Evolutionary conservation across 1,139 yeast species (phyloP).

Genomic region (Eremothecium coryli): DNA sequence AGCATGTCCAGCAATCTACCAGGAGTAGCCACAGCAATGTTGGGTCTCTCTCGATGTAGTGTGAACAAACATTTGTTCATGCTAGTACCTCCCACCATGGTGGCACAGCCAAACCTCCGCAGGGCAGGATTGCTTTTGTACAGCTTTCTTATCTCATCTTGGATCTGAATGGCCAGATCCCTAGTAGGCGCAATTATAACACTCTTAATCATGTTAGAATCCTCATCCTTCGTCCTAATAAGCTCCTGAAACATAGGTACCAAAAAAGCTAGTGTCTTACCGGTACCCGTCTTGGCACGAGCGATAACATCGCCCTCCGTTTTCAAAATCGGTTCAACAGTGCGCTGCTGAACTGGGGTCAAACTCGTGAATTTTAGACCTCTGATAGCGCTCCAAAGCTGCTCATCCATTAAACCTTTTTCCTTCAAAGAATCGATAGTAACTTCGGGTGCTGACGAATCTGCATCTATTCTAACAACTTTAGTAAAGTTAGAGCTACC

Average conservation of each 20-base stretch:
- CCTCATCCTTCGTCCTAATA: slow-evolving; percentile 24
- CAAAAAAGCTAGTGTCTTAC: slow-evolving; percentile 84
- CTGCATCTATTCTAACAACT: slow-evolving; percentile 3
- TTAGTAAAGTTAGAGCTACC: neutral
- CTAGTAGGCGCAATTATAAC: slow-evolving; percentile 84
- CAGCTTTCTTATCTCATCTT: slow-evolving; percentile 51
- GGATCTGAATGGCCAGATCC: slow-evolving; percentile 82
- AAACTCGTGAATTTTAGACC: slow-evolving; percentile 41
- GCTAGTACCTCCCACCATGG: slow-evolving; percentile 46
- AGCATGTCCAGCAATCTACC: slow-evolving; percentile 69
- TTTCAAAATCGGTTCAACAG: slow-evolving; percentile 57
- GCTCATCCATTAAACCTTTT: slow-evolving; percentile 19
- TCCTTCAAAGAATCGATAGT: slow-evolving; percentile 23
- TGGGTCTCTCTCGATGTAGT: slow-evolving; percentile 31
- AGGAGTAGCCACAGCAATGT: slow-evolving; percentile 80
- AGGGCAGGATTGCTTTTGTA: slow-evolving; percentile 25
- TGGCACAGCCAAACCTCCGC: slow-evolving; percentile 32
- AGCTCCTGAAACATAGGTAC: slow-evolving; percentile 65
- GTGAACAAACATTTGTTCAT: slow-evolving; percentile 33
- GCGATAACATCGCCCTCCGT: slow-evolving; percentile 61
- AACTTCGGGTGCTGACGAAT: slow-evolving; percentile 12
- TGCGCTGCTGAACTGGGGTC: slow-evolving; percentile 72
- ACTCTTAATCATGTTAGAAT: slow-evolving; percentile 37
- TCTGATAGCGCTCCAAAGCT: slow-evolving; percentile 32
- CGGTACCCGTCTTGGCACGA: slow-evolving; percentile 92